These are phyloP conservation scores for Suillus plorans DNA, from an alignment of 768 basidiomycete species.

Conservation along the genomic window DNA sequence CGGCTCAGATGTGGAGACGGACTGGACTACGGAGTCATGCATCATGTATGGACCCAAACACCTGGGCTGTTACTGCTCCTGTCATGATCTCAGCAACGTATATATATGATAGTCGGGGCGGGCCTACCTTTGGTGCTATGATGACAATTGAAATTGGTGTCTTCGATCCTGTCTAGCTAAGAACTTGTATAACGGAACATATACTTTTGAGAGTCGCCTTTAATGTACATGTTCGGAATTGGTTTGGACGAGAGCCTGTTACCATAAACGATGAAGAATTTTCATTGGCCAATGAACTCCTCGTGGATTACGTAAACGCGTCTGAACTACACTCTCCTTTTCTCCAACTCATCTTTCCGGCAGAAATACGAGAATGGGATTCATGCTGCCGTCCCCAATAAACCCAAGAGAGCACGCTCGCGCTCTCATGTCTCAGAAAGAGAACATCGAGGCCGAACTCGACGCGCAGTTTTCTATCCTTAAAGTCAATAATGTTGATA, in stretches of 20 bases:
- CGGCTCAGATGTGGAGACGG: constrained; percentile 53
- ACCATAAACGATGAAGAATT: too few relatives aligned
- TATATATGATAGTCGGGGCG: constrained; percentile 21
- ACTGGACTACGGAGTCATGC: constrained; percentile 68
- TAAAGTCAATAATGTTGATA: constrained; percentile 57
- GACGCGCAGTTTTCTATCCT: constrained; percentile 61
- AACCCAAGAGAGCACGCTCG: constrained; percentile 58
- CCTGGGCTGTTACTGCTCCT: constrained; percentile 68
- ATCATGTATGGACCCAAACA: constrained; percentile 80
- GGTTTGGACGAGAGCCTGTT: too few relatives aligned
- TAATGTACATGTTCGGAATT: not conserved
- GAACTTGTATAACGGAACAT: constrained; percentile 40
- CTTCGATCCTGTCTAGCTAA: constrained; percentile 46
- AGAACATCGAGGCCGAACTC: constrained; percentile 72
- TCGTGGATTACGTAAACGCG: not conserved
- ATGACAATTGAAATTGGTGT: constrained; percentile 65
- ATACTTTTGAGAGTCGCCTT: not conserved
- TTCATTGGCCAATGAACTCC: too few relatives aligned
- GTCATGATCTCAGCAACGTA: constrained; percentile 63
- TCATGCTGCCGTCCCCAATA: constrained; percentile 43
- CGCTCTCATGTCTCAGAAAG: constrained; percentile 65
- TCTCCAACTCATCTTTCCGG: not conserved
- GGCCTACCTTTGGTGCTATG: constrained; percentile 70
- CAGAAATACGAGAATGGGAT: constrained; percentile 37
- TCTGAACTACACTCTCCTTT: not conserved